Evolutionary conservation across 768 basidiomycete species (phyloP).

Genomic region (Phlebiopsis gigantea): DNA sequence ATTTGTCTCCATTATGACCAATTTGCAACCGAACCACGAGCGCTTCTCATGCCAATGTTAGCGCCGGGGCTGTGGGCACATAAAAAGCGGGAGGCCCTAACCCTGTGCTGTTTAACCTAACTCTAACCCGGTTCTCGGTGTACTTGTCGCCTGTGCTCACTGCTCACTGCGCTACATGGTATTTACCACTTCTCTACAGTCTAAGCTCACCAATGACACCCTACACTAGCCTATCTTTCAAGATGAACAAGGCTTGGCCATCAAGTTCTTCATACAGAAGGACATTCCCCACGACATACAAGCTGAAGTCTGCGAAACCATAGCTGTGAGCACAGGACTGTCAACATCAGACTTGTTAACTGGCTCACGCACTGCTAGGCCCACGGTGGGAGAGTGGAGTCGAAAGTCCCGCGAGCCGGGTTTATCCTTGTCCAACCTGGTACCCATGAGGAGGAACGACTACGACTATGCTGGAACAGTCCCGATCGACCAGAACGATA

Average conservation of each 20-base stretch:
- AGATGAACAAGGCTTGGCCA: conserved; percentile 55
- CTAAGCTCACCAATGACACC: neutral
- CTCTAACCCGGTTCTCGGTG: conserved; percentile 14
- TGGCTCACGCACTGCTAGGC: conserved; percentile 36
- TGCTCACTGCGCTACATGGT: neutral
- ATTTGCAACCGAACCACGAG: no score
- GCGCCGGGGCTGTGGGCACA: no score
- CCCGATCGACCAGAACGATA: conserved; percentile 66
- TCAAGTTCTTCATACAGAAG: conserved; percentile 85
- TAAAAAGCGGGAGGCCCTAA: conserved; percentile 4
- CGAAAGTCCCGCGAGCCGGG: conserved; percentile 73
- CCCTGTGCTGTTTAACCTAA: conserved; percentile 11
- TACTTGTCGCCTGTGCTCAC: neutral
- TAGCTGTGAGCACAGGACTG: conserved; percentile 51
- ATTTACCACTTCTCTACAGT: neutral
- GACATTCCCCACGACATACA: conserved; percentile 65
- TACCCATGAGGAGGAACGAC: conserved; percentile 67
- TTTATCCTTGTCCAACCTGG: conserved; percentile 67
- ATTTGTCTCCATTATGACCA: no score
- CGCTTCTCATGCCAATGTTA: no score
- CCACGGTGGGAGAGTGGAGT: conserved; percentile 71
- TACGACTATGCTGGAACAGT: conserved; percentile 68
- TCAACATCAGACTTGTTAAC: neutral
- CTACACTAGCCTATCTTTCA: conserved; percentile 61
- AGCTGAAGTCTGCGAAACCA: conserved; percentile 68